Conservation (phyloP, 169 alveolate species). For the Cryptosporidium parvum region DNA sequence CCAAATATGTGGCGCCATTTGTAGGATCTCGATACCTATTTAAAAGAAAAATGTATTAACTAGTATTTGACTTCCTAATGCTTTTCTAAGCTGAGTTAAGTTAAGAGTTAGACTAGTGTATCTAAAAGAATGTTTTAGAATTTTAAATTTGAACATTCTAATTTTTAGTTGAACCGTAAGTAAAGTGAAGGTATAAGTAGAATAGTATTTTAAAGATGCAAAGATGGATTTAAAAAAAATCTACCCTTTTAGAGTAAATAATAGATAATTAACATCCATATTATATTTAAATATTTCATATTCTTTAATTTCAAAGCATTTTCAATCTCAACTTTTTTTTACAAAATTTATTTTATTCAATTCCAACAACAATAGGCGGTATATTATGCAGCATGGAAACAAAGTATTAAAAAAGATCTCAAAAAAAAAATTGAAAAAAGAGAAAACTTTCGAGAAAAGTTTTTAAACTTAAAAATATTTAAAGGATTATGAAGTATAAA, state of each 20-base stretch:
- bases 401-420: conserved; percentile 17
- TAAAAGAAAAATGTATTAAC: too few relatives aligned
- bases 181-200: too few relatives aligned
- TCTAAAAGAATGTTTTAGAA: too few relatives aligned
- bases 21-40: conserved; percentile 7
- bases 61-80: neutral
- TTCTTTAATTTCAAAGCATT: neutral
- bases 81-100: too few relatives aligned
- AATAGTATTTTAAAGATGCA: too few relatives aligned
- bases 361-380: neutral
- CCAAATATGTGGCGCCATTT: neutral
- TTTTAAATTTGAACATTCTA: too few relatives aligned
- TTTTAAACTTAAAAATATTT: neutral
- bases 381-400: neutral
- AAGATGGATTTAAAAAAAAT: too few relatives aligned
- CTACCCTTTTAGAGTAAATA: too few relatives aligned
- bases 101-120: neutral
- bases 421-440: conserved; percentile 1
- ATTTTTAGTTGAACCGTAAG: neutral
- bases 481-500: conserved; percentile 10
- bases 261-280: too few relatives aligned
- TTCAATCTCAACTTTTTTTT: neutral
- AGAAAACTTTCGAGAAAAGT: neutral
- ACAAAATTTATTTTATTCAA: neutral
- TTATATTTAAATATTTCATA: too few relatives aligned